Conservation (phyloP, 2,329 filamentous ascomycete species). For the Aureobasidium sp. region DNA sequence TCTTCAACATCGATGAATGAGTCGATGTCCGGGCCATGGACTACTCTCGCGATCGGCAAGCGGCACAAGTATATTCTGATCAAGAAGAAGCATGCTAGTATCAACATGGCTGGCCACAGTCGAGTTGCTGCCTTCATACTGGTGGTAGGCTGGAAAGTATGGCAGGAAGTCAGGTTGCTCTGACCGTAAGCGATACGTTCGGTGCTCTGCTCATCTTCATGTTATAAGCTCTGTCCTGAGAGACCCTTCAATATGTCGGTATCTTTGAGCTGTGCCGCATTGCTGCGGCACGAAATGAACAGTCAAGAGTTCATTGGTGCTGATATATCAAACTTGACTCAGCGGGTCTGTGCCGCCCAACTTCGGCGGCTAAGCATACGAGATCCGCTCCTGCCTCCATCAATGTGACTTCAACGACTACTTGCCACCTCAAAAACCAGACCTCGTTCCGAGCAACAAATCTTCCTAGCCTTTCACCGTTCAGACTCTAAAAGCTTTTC, state of each 20-base stretch:
- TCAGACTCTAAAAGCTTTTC: too few species aligned
- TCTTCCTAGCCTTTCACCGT: too few species aligned
- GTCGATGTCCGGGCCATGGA: background rate
- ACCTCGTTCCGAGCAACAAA: too few species aligned
- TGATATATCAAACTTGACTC: background rate
- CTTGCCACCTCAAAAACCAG: too few species aligned
- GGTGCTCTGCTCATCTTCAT: background rate
- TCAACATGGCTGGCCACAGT: background rate
- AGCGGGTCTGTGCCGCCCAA: background rate
- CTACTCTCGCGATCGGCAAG: background rate
- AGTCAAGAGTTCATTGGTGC: background rate
- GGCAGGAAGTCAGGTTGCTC: background rate
- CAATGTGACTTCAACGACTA: too few species aligned
- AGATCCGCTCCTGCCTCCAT: too few species aligned
- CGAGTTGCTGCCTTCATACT: background rate
- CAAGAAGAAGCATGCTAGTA: background rate
- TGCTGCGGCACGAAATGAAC: background rate
- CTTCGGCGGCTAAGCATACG: too few species aligned
- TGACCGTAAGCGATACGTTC: background rate
- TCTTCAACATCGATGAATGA: background rate
- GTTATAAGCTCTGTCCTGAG: background rate
- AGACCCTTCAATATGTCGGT: background rate
- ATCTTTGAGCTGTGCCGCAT: background rate
- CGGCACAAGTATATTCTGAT: background rate
- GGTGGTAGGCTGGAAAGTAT: background rate